Evolutionary conservation across 139 green algal species (phyloP), one percentile per base, ranked within the genome.

Genomic region (Chlamydomonas eustigma): DNA sequence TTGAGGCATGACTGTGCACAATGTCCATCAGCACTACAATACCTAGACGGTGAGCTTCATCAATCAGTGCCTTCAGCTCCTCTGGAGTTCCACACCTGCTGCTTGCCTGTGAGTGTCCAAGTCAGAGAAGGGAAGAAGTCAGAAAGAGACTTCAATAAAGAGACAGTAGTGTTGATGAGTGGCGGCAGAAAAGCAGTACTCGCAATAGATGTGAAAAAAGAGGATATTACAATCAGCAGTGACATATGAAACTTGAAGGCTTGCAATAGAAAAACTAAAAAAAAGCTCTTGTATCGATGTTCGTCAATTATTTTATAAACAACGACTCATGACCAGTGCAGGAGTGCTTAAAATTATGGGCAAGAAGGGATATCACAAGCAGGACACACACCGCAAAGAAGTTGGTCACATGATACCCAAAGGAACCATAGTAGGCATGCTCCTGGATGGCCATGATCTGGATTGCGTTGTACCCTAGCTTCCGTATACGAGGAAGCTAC

Each of bases 381-480:
- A 18, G 44, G 12, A 28, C 81, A 18, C 68, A 50, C 77, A 98
- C 95, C 82, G 98, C 94, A 77, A 99, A 99, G 83, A 98, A 99
- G 89, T 98, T 98, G 74, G 94, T 98, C 51, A 98, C 96, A 77
- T 98, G 94, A 85, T 96, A 97, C 44, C 95, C 96, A 79, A 99
- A 99, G 72, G 84, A 94, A 67, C 91, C 92, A 81, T 93, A 95
- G 85, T 90, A 90, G 12, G 64, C 71, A 65, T 86, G 81, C 77
- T 86, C 95, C 86, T 98, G 95, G 71, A 99, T 89, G 50, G 95
- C 95, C 95, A 99, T 99, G 86, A 99, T 95, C 88, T 99, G 95
- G 78, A 99, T 94, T 32, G 92, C 87, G 84, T 99, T 99, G 90
- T 99, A 99, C 18, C 95, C 94, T 22, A 75, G 68, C 68, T 81